Base-by-base conservation (phyloP, 1,284 basidiomycete species). In the Flammula alnicola region DNA sequence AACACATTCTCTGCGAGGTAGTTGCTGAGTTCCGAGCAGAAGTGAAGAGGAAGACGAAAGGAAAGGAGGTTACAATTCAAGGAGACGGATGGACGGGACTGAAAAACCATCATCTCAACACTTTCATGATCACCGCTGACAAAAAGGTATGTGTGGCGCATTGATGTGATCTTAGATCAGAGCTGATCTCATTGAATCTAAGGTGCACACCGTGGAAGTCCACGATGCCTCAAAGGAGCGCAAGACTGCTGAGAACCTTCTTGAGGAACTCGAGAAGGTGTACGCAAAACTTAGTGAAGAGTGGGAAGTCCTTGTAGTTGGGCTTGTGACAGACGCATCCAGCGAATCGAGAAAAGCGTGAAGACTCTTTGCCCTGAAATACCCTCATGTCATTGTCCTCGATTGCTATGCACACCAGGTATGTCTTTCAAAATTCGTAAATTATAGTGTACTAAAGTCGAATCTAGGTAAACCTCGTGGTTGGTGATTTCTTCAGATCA, bases 381-480 rank as follows among this genome's bases (percentile, higher is more conserved):
- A 54, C 40, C 67, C 66, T 4, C 41, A 47, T 3, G 22, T 74
- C 3, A 54, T 73, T 16, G 51, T 58, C 0, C 58, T 61, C 16
- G 70, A 75, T 56, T 74, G 71, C 49, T 74, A 63, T 58, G 61
- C 67, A 1, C 72, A 75, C 57, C 72, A 74, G 63, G 71, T 71
- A 51, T 30, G 57, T 52, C 8, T 29, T 45, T 30, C 8, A 25
- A 22, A 29, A 30, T 30, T 42, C n/a, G 17, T 41, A 30, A 27
- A 30, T 41, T 17, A 16, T 11, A 30, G 16, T 49, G 9, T 40
- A 20, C 35, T 32, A 47, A 22, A 38, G 14, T 46, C 11, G 29
- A 20, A n/a, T n/a, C n/a, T 52, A 76, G 71, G 62, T 74, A 7
- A 73, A 74, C 49, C 61, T 75, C 10, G 53, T 76, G 51, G 69